These are phyloP conservation scores for Trypanosoma platydactyli DNA, from an alignment of 208 protist genomes.

Conservation along the genomic window DNA sequence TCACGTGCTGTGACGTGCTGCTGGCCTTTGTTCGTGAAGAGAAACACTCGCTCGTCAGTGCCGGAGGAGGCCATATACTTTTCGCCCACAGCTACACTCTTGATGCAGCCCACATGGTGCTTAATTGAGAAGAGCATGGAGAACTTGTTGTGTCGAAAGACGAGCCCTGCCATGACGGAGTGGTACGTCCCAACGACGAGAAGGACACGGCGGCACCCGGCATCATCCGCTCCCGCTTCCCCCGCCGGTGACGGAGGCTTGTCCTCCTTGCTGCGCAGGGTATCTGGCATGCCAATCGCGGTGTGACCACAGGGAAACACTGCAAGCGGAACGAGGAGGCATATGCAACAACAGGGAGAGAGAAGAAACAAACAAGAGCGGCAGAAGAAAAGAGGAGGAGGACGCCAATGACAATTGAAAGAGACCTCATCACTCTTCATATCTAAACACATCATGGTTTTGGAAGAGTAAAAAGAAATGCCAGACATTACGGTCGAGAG, in stretches of 20 bases:
- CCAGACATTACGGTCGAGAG: too few relatives aligned
- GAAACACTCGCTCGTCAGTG: slow-evolving; percentile 71
- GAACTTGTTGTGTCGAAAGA: slow-evolving; percentile 50
- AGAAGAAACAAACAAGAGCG: too few relatives aligned
- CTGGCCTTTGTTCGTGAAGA: slow-evolving; percentile 74
- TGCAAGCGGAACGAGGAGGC: background rate
- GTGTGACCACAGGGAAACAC: too few relatives aligned
- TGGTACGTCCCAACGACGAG: slow-evolving; percentile 77
- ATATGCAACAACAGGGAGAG: too few relatives aligned
- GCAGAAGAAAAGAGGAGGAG: too few relatives aligned
- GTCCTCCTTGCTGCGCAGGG: background rate
- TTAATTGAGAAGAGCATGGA: slow-evolving; percentile 76
- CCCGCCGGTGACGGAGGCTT: background rate
- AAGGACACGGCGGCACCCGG: slow-evolving; percentile 42
- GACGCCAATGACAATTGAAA: too few relatives aligned
- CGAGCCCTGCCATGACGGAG: slow-evolving; percentile 69
- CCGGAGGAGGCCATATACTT: slow-evolving; percentile 65
- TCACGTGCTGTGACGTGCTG: slow-evolving; percentile 28
- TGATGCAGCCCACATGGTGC: slow-evolving; percentile 64
- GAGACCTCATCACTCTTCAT: too few relatives aligned
- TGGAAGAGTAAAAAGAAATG: too few relatives aligned
- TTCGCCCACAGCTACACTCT: slow-evolving; percentile 35
- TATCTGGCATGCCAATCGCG: too few relatives aligned
- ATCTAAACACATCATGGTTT: too few relatives aligned
- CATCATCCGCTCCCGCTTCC: background rate